phyloP scores from a whole-genome alignment of 495 filamentous ascomycete species.

The Penicillium arizonense region DNA sequence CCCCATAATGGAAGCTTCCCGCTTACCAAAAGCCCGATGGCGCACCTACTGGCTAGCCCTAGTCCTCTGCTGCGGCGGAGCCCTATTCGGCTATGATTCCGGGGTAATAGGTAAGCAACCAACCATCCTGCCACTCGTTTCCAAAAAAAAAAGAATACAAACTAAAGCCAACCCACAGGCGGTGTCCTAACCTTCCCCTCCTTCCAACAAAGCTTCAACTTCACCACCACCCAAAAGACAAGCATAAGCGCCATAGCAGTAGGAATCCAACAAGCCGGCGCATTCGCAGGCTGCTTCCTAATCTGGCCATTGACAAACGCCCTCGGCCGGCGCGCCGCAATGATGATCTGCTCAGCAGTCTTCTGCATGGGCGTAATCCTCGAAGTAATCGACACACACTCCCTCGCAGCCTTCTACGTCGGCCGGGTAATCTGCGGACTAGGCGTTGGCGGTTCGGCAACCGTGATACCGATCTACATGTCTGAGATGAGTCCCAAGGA shows the following conservation, averaged over 20 bases:
- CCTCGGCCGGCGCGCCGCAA: conserved; percentile 42
- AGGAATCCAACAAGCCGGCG: conserved; percentile 46
- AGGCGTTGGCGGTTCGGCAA: conserved; percentile 56
- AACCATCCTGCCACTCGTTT: too few relatives aligned
- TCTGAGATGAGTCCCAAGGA: conserved; percentile 57
- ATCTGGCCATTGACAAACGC: conserved; percentile 49
- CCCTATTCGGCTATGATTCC: conserved; percentile 45
- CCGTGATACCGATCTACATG: conserved; percentile 56
- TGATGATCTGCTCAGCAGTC: conserved; percentile 42
- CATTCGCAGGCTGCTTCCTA: conserved; percentile 47
- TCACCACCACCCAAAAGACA: conserved; percentile 33
- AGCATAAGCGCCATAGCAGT: conserved; percentile 45
- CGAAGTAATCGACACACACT: conserved; percentile 43
- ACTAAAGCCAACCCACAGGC: conserved; percentile 23
- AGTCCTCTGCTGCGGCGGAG: conserved; percentile 45
- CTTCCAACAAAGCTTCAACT: conserved; percentile 44
- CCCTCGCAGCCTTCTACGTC: conserved; percentile 41
- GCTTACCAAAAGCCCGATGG: conserved; percentile 31
- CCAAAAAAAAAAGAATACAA: background rate
- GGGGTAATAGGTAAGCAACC: conserved; percentile 39
- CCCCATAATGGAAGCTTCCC: conserved; percentile 19
- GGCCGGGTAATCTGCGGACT: conserved; percentile 54
- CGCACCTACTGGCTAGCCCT: conserved; percentile 55
- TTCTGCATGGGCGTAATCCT: conserved; percentile 49
- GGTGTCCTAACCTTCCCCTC: conserved; percentile 45